phyloP scores from a whole-genome alignment of 2,329 filamentous ascomycete species.

The Hymenotorrendiella dingleyae region DNA sequence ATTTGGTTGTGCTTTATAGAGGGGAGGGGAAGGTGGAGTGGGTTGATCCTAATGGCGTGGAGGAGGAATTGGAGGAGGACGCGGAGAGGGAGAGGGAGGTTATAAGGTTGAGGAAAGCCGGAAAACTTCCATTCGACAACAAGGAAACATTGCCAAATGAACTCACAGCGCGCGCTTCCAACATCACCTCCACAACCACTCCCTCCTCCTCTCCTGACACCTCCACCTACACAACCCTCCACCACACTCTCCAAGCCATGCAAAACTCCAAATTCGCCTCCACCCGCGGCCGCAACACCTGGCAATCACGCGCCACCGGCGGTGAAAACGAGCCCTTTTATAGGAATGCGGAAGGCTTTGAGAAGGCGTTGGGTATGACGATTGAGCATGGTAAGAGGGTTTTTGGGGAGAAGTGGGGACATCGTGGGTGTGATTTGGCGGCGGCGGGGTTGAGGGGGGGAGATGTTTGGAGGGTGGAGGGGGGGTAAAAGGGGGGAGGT shows the following conservation, averaged over 20 bases:
- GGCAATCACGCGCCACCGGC: constrained; percentile 46
- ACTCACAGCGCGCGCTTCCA: no score
- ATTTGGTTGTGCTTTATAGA: constrained; percentile 41
- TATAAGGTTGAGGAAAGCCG: not conserved
- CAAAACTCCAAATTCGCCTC: constrained; percentile 26
- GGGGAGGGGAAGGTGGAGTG: constrained; percentile 27
- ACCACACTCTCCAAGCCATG: constrained; percentile 29
- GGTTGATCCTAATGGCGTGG: not conserved
- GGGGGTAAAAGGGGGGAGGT: no score
- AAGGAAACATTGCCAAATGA: not conserved
- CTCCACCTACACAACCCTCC: constrained; percentile 15
- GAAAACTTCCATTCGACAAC: not conserved
- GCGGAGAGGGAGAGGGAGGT: not conserved
- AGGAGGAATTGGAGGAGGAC: not conserved
- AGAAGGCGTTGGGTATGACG: constrained; percentile 38
- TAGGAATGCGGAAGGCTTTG: constrained; percentile 41
- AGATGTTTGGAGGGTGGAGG: constrained; percentile 43
- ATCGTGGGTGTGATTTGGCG: constrained; percentile 37
- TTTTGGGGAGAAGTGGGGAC: constrained; percentile 41
- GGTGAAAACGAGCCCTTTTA: constrained; percentile 49
- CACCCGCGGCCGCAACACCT: constrained; percentile 40
- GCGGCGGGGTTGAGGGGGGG: constrained; percentile 33
- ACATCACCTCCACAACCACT: constrained; percentile 16
- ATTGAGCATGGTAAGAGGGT: constrained; percentile 41
- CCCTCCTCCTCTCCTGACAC: constrained; percentile 9